These are phyloP conservation scores for Tetracladium maxilliforme DNA, from an alignment of 2,329 filamentous ascomycete species.

Conservation along the genomic window DNA sequence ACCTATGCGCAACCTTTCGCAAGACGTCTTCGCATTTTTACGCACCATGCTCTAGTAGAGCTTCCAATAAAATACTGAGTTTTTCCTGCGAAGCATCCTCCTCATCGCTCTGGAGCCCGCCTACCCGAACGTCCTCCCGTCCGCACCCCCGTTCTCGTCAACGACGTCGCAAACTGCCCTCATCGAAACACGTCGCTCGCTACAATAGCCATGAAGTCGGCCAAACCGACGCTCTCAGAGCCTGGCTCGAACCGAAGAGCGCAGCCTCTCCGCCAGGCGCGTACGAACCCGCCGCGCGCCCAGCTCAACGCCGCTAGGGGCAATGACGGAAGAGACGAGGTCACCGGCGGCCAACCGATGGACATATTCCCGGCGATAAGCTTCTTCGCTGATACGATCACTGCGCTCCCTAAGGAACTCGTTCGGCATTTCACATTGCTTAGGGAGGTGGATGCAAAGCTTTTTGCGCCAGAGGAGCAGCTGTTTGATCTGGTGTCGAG, in stretches of 20 bases:
- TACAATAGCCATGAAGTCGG: constrained; percentile 18
- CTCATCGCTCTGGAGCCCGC: too few relatives aligned
- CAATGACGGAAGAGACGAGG: constrained; percentile 39
- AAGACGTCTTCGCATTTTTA: too few relatives aligned
- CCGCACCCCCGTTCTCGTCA: too few relatives aligned
- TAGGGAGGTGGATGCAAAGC: constrained; percentile 96
- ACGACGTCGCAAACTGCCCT: too few relatives aligned
- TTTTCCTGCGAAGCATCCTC: too few relatives aligned
- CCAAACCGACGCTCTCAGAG: constrained; percentile 12
- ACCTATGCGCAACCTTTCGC: too few relatives aligned
- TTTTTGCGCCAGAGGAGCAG: constrained; percentile 74
- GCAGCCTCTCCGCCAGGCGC: constrained; percentile 50
- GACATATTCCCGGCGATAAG: constrained; percentile 53
- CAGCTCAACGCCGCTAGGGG: constrained; percentile 25
- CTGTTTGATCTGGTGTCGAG: constrained; percentile 61
- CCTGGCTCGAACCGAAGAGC: constrained; percentile 36
- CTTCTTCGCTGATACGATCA: constrained; percentile 81
- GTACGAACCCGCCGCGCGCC: constrained; percentile 41
- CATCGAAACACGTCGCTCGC: too few relatives aligned
- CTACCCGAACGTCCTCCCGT: too few relatives aligned
- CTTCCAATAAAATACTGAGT: too few relatives aligned
- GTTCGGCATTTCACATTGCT: constrained; percentile 90
- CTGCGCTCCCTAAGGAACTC: constrained; percentile 85
- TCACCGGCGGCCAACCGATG: constrained; percentile 42
- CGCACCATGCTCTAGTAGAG: too few relatives aligned